phyloP scores from a whole-genome alignment of 2,329 filamentous ascomycete species.

The Lecanicillium sp. region DNA sequence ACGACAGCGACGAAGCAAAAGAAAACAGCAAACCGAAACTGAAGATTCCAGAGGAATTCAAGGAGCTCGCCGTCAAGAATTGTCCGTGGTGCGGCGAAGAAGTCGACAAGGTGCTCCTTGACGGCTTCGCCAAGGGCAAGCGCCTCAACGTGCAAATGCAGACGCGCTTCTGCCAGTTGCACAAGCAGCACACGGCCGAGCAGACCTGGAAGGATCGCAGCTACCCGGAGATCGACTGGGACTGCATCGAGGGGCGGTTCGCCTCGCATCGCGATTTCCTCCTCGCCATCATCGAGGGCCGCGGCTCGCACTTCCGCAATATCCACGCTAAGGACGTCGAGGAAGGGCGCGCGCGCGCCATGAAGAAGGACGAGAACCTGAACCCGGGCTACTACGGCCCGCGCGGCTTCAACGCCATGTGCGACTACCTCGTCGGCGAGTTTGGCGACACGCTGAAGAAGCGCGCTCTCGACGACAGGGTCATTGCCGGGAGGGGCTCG shows the following conservation, averaged over 20 bases:
- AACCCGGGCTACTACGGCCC: conserved; percentile 81
- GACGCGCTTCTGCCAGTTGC: conserved; percentile 56
- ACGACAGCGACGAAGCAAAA: conserved; percentile 11
- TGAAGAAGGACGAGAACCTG: conserved; percentile 53
- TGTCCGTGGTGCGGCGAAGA: conserved; percentile 64
- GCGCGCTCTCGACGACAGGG: conserved; percentile 55
- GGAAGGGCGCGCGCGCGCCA: conserved; percentile 52
- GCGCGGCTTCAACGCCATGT: conserved; percentile 65
- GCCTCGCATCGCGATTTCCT: conserved; percentile 49
- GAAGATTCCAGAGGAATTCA: neutral
- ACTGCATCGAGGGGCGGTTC: conserved; percentile 52
- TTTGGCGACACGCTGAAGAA: conserved; percentile 57
- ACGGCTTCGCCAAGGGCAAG: conserved; percentile 41
- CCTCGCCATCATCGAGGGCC: conserved; percentile 53
- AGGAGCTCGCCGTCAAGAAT: conserved; percentile 6
- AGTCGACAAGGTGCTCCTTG: conserved; percentile 51
- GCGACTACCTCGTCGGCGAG: conserved; percentile 56
- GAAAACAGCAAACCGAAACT: neutral
- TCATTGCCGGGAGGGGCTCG: conserved; percentile 61
- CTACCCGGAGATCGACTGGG: conserved; percentile 71
- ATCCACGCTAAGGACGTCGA: conserved; percentile 49
- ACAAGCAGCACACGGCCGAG: conserved; percentile 51
- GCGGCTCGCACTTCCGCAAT: conserved; percentile 54
- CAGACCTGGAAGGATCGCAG: conserved; percentile 42
- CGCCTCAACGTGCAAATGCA: conserved; percentile 53